Base-by-base conservation (phyloP, 1,284 basidiomycete genomes). In the Fomitopsis betulina region DNA sequence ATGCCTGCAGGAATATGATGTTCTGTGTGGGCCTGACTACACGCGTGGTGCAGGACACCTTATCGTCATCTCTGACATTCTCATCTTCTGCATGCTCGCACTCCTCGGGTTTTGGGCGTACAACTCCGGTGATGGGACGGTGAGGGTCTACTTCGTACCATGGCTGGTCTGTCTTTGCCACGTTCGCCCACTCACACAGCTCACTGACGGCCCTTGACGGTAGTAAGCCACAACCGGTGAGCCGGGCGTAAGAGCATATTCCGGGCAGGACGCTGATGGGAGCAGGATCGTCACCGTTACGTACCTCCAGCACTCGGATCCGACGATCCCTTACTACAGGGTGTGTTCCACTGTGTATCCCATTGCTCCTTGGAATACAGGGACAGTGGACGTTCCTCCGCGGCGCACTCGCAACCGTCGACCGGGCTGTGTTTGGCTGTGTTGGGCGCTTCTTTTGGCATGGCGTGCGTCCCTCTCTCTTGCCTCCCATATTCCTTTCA, bases 391-490 rank as follows among this genome's bases (percentile, higher is more conserved):
- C 78, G 2, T 85, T 83, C 70, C 73, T 79, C 21, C 76, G 82
- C 12, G 83, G 83, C 30, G 81, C 82, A 12, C 67, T 83, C 15
- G 79, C 80, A 6, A 86, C 83, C 2, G 78, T 84, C 19, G 83
- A 86, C 63, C 67, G 83, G 45, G 80, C 80, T 1, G 70, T 85
- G 38, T 74, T 85, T 38, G 84, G 84, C 13, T 84, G 82, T 81
- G 72, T 76, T 19, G 82, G 83, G 1, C 70, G 77, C 15, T 79
- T 82, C 69, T 82, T 85, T 72, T 74, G 83, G 62, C 80, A 84
- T 65, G 79, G 80, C 59, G 82, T 84, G 58, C 67, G 77, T 60
- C 2, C 57, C 27, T 19, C 30, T 49, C 45, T 3, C 13, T 30
- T 8, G 27, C n/a, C n/a, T n/a, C n/a, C n/a, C 27, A 30, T 30